Conservation (phyloP, 2,329 filamentous ascomycete species). For the Colletotrichum endophyticum region DNA sequence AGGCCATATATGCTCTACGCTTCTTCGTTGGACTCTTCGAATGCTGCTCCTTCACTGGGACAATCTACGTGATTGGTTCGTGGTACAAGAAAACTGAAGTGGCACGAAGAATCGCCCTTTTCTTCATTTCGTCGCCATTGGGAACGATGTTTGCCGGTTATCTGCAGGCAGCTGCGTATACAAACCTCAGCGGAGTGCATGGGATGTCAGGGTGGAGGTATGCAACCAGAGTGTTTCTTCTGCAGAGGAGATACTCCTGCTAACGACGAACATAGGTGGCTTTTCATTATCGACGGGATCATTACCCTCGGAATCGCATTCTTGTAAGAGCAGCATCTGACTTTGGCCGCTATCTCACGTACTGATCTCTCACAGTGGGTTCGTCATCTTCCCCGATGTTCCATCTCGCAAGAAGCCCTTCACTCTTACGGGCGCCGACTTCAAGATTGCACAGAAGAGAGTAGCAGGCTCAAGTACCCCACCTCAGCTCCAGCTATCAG, state of each 20-base stretch:
- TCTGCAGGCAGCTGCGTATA: not conserved
- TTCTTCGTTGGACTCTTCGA: not conserved
- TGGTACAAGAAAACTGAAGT: not conserved
- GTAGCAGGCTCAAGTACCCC: conserved; percentile 28
- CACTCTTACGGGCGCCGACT: conserved; percentile 26
- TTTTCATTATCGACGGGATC: not conserved
- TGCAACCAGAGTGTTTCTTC: not conserved
- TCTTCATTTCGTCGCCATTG: not conserved
- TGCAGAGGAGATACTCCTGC: fast-evolving
- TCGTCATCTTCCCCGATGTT: conserved; percentile 32
- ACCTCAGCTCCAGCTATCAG: conserved; percentile 32
- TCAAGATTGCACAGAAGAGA: conserved; percentile 33
- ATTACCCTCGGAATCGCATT: not conserved
- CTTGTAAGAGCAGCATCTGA: not conserved
- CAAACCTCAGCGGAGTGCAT: not conserved
- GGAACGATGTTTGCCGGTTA: not conserved
- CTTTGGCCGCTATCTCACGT: not conserved
- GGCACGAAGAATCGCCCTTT: not conserved
- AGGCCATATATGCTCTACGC: not conserved
- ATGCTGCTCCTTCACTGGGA: not conserved
- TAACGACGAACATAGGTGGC: not conserved
- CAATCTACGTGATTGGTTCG: not conserved
- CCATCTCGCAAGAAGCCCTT: conserved; percentile 32
- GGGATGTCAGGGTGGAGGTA: not conserved
- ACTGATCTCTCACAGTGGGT: conserved; percentile 53